Percentiles rank a stretch among this genome's conserved stretches.
phyloP scores from a whole-genome alignment of 106 monocot species.

The Acorus gramineus region DNA sequence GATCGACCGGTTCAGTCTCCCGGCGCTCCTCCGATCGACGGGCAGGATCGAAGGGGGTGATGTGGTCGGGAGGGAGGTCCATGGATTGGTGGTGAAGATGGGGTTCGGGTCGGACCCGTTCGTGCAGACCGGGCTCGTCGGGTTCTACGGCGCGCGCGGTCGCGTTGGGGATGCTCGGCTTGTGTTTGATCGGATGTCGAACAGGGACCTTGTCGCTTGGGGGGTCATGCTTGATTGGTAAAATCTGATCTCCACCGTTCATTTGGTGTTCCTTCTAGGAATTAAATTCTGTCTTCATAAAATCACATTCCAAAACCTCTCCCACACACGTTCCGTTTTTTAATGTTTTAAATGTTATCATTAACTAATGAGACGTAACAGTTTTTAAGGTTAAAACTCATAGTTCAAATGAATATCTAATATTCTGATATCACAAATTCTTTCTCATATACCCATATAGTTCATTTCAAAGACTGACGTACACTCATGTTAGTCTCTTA shows the following conservation, averaged over 20 bases:
- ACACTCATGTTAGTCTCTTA: too few relatives aligned
- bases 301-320: too few relatives aligned
- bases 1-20: constrained; percentile 43
- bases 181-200: constrained; percentile 66
- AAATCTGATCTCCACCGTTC: not conserved
- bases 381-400: too few relatives aligned
- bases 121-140: constrained; percentile 53
- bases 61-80: constrained; percentile 21
- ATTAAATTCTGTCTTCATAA: too few relatives aligned
- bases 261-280: too few relatives aligned
- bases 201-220: constrained; percentile 73
- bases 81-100: constrained; percentile 46
- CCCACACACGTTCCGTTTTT: too few relatives aligned
- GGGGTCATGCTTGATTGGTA: constrained; percentile 76
- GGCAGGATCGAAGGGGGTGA: constrained; percentile 10
- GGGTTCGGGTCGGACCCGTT: constrained; percentile 53
- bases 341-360: too few relatives aligned
- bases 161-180: constrained; percentile 29
- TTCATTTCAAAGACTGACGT: too few relatives aligned
- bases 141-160: constrained; percentile 27
- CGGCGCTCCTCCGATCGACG: constrained; percentile 35
- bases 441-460: too few relatives aligned
- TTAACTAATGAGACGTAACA: too few relatives aligned
- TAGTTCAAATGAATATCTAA: too few relatives aligned
- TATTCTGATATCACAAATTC: too few relatives aligned